Evolutionary conservation across 2,329 filamentous ascomycete genomes (phyloP), one percentile per base, ranked within the genome.

Genomic region (Cytospora chrysosperma): DNA sequence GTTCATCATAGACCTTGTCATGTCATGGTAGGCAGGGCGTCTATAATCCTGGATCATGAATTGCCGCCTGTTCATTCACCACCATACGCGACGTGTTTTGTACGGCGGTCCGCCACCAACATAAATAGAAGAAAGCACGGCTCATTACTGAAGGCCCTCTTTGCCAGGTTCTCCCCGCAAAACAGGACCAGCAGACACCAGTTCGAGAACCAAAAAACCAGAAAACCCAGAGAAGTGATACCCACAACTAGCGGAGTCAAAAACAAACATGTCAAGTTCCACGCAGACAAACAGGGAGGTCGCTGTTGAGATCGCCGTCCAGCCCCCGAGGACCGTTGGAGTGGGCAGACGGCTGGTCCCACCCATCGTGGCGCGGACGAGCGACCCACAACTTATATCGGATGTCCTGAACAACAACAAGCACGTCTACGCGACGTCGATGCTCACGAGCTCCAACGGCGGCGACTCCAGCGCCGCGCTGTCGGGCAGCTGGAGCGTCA

Each of bases 301-400:
- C 24, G 17, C 24, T 28, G 51, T 65, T 19, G 56, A 63, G n/a
- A 56, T 65, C 34, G 63, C 19, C 26, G 63, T 65, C 5, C 59
- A 65, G 28, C 63, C 63, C 6, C 63, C 63, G 6, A 6, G 4
- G 10, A 26, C 4, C 4, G 60, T 59, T 4, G 34, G 43, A 7
- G 27, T 63, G 21, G 30, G 15, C n/a, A 47, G 27, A n/a, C 32
- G 32, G 43, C 52, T 65, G 12, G 3, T 56, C n/a, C 63, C 63
- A 17, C 63, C 63, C 4, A n/a, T 65, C 15, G 60, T 65, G 12
- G 63, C 63, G 17, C 63, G 63, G 10, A 63, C 56, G 4, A 50
- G 56, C 21, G 24, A 58, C 34, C 55, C 19, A 3, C 60, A 50
- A 12, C 52, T 65, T 2, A 19, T 65, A 5, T 37, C 56, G 2